Evolutionary conservation across 2,329 filamentous ascomycete species (phyloP).

Genomic region (Hymenoscyphus scutula): DNA sequence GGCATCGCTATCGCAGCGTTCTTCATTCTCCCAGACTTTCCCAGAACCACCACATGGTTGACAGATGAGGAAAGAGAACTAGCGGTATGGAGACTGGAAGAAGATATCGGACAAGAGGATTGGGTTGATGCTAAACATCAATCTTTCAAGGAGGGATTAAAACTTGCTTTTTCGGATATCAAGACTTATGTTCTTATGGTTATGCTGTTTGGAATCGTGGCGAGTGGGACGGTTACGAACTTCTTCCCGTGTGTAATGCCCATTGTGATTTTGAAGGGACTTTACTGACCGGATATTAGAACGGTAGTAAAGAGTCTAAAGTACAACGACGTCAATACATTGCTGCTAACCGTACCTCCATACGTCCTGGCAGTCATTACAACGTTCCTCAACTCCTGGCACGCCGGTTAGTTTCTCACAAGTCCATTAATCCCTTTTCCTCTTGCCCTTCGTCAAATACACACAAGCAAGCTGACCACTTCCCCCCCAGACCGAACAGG

Average conservation of each 20-base stretch:
- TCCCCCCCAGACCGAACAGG: slow-evolving; percentile 55
- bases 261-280: slow-evolving; percentile 41
- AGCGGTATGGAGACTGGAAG: slow-evolving; percentile 59
- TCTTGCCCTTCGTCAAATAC: neutral
- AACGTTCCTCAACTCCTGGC: slow-evolving; percentile 64
- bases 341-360: slow-evolving; percentile 63
- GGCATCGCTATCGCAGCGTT: slow-evolving; percentile 55
- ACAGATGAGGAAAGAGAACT: slow-evolving; percentile 55
- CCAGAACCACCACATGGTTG: slow-evolving; percentile 56
- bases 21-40: slow-evolving; percentile 67
- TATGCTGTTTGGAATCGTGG: slow-evolving; percentile 54
- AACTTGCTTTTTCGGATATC: slow-evolving; percentile 51
- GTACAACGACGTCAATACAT: slow-evolving; percentile 57
- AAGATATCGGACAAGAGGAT: slow-evolving; percentile 64
- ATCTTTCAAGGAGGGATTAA: slow-evolving; percentile 51
- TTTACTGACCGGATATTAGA: slow-evolving; percentile 36
- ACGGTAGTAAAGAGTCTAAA: slow-evolving; percentile 67
- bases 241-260: slow-evolving; percentile 55
- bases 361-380: slow-evolving; percentile 62
- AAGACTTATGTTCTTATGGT: slow-evolving; percentile 42
- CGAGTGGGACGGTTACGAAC: slow-evolving; percentile 60
- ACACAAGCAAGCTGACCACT: neutral
- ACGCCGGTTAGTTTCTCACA: slow-evolving; percentile 45
- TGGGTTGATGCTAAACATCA: slow-evolving; percentile 56
- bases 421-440: too few relatives aligned